Percentiles rank a stretch among this genome's conserved stretches.
phyloP scores from a whole-genome alignment of 257 asterid genomes.

The Penstemon barbatus region DNA sequence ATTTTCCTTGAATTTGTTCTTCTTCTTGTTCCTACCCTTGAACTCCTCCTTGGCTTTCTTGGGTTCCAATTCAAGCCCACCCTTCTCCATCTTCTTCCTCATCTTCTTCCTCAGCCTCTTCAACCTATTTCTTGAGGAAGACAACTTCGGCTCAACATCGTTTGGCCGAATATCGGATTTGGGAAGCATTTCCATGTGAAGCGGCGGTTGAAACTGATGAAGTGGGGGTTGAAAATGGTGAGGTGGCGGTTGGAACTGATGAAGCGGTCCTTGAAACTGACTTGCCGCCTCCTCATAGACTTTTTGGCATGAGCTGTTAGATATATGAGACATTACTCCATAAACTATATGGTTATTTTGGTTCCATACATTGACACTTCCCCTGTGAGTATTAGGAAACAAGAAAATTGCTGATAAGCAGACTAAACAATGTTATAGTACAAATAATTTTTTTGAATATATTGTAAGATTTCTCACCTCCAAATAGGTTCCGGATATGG shows the following conservation, averaged over 20 bases:
- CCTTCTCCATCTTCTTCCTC: too few species aligned
- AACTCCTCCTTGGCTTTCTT: too few species aligned
- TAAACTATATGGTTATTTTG: constrained; percentile 35
- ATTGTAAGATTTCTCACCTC: constrained; percentile 52
- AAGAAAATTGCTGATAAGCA: constrained; percentile 21
- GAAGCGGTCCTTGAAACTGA: not conserved
- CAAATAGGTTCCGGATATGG: constrained; percentile 53
- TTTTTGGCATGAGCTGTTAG: constrained; percentile 51
- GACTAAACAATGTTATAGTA: not conserved
- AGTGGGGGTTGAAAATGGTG: constrained; percentile 32
- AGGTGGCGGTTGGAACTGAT: constrained; percentile 16
- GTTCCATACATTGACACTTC: constrained; percentile 47
- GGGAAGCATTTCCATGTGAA: constrained; percentile 65
- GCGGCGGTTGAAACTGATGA: constrained; percentile 43
- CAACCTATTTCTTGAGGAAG: too few species aligned
- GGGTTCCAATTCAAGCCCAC: too few species aligned
- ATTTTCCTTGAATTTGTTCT: too few species aligned
- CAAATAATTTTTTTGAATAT: not conserved
- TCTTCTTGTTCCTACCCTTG: too few species aligned
- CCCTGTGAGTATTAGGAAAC: not conserved
- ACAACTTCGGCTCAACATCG: too few species aligned
- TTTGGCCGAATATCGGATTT: constrained; percentile 67
- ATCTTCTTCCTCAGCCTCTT: too few species aligned
- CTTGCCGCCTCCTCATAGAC: constrained; percentile 44
- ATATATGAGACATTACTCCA: constrained; percentile 58